These are phyloP conservation scores for Paramecium tetraurelia DNA, from an alignment of 73 alveolate genomes.

Conservation along the genomic window DNA sequence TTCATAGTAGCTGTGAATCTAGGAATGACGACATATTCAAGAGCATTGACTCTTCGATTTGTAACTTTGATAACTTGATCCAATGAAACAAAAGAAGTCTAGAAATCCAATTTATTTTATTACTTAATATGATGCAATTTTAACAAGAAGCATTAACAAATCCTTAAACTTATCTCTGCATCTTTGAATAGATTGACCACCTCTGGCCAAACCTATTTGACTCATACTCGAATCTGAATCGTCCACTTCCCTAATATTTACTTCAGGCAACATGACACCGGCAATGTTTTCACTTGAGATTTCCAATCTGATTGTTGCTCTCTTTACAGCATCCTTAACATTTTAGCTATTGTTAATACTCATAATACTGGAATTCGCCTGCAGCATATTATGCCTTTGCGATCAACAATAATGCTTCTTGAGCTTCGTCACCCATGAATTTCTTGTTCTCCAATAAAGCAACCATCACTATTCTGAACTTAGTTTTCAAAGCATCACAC, in stretches of 20 bases:
- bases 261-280: constrained; percentile 77
- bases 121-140: constrained; percentile 90
- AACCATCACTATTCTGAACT: constrained; percentile 79
- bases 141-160: constrained; percentile 75
- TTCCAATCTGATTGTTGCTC: constrained; percentile 73
- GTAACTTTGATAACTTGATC: constrained; percentile 96
- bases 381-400: constrained; percentile 94
- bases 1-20: constrained; percentile 82
- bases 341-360: constrained; percentile 27
- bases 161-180: constrained; percentile 81
- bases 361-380: constrained; percentile 81
- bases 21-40: constrained; percentile 96
- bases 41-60: constrained; percentile 96
- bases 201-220: constrained; percentile 87
- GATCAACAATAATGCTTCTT: constrained; percentile 74
- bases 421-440: constrained; percentile 82
- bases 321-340: constrained; percentile 80
- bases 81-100: constrained; percentile 89
- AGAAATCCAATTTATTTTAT: not conserved
- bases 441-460: constrained; percentile 74
- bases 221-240: constrained; percentile 70
- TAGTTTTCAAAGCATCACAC: constrained; percentile 84
- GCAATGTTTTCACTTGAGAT: constrained; percentile 79
- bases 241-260: constrained; percentile 64
- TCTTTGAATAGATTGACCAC: constrained; percentile 85